Conservation (phyloP, 768 basidiomycete species). For the Lentinula sp. region DNA sequence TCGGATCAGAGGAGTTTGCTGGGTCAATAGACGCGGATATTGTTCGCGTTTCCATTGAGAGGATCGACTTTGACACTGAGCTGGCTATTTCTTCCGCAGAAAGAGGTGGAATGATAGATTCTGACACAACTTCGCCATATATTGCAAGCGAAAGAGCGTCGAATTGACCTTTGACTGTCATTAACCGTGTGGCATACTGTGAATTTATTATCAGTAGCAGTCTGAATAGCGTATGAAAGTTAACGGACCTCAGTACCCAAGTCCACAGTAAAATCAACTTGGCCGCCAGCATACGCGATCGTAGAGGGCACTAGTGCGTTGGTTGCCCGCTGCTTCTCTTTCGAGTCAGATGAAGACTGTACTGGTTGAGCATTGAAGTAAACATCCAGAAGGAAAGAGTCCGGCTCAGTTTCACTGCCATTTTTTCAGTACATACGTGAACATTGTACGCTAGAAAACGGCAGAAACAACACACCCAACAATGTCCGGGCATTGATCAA, state of each 20-base stretch:
- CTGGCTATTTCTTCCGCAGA: constrained; percentile 32
- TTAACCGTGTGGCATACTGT: constrained; percentile 68
- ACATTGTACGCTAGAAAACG: background rate
- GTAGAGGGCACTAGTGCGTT: constrained; percentile 71
- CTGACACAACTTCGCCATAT: constrained; percentile 50
- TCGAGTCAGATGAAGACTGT: constrained; percentile 26
- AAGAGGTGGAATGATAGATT: constrained; percentile 24
- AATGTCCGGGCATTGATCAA: constrained; percentile 51
- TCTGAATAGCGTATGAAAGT: background rate
- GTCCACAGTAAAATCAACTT: constrained; percentile 59
- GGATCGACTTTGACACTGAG: constrained; percentile 21
- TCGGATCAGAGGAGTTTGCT: constrained; percentile 54
- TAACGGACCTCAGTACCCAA: constrained; percentile 57
- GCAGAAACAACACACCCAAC: constrained; percentile 43
- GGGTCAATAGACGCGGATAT: constrained; percentile 55
- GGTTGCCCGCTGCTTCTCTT: constrained; percentile 55
- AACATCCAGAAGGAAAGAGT: constrained; percentile 66
- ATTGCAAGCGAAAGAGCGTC: constrained; percentile 58
- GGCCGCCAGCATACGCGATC: constrained; percentile 66
- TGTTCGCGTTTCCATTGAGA: constrained; percentile 24
- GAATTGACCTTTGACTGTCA: constrained; percentile 79
- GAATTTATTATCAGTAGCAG: constrained; percentile 6
- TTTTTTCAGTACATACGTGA: background rate
- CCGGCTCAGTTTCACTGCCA: constrained; percentile 61
- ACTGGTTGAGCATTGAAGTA: constrained; percentile 69